Evolutionary conservation across 139 green algal genomes (phyloP).

Genomic region (Marvania coccoides): DNA sequence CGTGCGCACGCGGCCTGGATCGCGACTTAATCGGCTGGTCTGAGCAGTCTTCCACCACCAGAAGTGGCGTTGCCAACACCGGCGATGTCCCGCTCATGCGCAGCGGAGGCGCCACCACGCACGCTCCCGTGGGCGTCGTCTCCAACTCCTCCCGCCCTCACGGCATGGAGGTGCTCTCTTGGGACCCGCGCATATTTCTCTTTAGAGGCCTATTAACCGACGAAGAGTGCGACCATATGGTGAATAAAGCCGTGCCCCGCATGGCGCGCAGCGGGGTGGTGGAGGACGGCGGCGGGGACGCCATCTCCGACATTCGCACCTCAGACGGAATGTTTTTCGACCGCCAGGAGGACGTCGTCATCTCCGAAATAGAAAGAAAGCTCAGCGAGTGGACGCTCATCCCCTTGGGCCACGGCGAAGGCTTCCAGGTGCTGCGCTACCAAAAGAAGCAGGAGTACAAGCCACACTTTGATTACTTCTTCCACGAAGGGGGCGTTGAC

Average conservation of each 20-base stretch:
- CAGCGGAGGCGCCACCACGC: no score
- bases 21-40: conserved; percentile 12
- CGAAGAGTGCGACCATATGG: conserved; percentile 28
- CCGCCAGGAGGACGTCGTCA: conserved; percentile 30
- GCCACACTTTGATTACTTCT: conserved; percentile 62
- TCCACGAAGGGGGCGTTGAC: conserved; percentile 22
- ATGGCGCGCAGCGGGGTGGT: conserved; percentile 34
- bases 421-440: conserved; percentile 65
- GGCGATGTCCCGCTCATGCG: no score
- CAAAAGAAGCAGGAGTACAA: conserved; percentile 70
- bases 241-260: conserved; percentile 4
- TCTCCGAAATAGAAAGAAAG: conserved; percentile 22
- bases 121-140: no score
- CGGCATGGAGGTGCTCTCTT: conserved; percentile 5
- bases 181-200: conserved; percentile 32
- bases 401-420: not conserved
- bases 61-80: not conserved
- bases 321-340: conserved; percentile 39
- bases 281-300: conserved; percentile 23
- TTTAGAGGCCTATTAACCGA: conserved; percentile 32
- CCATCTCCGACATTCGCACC: conserved; percentile 15
- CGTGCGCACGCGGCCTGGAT: no score
- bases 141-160: no score
- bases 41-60: not conserved
- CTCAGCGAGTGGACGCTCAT: conserved; percentile 1